These are phyloP conservation scores for Fusarium buxicola DNA, from an alignment of 2,329 filamentous ascomycete species.

Conservation along the genomic window DNA sequence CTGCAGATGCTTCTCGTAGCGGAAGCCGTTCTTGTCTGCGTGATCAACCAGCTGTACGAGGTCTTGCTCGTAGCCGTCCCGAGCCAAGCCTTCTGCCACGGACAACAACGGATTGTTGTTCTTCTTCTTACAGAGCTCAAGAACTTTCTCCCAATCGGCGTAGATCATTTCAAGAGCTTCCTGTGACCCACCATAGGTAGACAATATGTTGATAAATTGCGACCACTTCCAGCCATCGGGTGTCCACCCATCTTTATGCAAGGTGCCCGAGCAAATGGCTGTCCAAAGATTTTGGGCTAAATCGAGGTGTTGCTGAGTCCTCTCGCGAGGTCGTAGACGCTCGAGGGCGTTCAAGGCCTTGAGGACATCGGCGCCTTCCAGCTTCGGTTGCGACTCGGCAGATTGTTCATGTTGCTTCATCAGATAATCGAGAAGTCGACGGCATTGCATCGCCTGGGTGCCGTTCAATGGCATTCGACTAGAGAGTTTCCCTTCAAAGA, in stretches of 20 bases:
- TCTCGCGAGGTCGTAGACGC: constrained; percentile 56
- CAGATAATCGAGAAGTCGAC: constrained; percentile 72
- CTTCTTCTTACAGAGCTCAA: constrained; percentile 35
- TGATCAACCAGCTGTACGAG: constrained; percentile 67
- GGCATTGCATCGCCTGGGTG: constrained; percentile 70
- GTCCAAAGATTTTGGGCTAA: constrained; percentile 60
- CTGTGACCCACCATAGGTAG: constrained; percentile 64
- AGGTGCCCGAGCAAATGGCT: constrained; percentile 35
- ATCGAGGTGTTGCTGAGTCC: constrained; percentile 58
- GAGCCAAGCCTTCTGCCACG: constrained; percentile 67
- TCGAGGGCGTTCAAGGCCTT: constrained; percentile 59
- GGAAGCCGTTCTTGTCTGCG: constrained; percentile 60
- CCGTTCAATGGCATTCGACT: constrained; percentile 67
- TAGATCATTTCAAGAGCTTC: constrained; percentile 63
- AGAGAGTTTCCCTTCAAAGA: constrained; percentile 69
- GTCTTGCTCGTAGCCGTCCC: constrained; percentile 68
- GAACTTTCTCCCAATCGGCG: constrained; percentile 46
- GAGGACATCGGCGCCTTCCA: constrained; percentile 48
- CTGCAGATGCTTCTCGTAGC: constrained; percentile 61
- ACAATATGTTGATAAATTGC: constrained; percentile 56
- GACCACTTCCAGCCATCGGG: constrained; percentile 46
- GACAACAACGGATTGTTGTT: constrained; percentile 43
- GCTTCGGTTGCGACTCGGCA: constrained; percentile 45
- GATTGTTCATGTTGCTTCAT: constrained; percentile 41
- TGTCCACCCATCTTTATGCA: constrained; percentile 30